These are phyloP conservation scores for Cutaneotrichosporon mucoides DNA, from an alignment of 1,284 basidiomycete species.

Conservation along the genomic window DNA sequence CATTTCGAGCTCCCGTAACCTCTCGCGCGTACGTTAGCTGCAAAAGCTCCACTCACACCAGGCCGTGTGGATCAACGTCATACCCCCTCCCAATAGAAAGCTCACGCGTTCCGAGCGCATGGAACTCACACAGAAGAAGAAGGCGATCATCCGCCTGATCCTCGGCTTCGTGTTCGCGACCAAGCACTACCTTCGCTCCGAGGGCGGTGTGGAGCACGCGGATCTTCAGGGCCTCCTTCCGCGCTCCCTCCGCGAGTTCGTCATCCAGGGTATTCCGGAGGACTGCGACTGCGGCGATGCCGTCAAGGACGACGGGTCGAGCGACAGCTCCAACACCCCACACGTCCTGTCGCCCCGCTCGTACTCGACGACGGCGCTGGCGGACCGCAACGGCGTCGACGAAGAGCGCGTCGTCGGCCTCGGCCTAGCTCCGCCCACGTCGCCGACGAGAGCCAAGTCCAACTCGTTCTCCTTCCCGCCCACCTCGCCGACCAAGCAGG, in stretches of 20 bases:
- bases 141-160: conserved; percentile 63
- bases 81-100: conserved; percentile 52
- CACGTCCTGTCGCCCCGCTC: conserved; percentile 11
- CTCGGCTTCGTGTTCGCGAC: conserved; percentile 49
- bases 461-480: neutral
- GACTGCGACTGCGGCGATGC: neutral
- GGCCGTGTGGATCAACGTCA: conserved; percentile 73
- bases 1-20: conserved; percentile 56
- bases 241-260: conserved; percentile 26
- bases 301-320: neutral
- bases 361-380: neutral
- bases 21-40: conserved; percentile 51
- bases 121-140: conserved; percentile 66
- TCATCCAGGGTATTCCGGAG: conserved; percentile 1
- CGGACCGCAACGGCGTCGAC: neutral
- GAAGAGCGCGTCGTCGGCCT: conserved; percentile 17
- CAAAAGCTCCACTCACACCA: conserved; percentile 10
- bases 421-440: neutral
- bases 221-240: conserved; percentile 42
- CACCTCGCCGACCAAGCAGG: neutral
- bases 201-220: conserved; percentile 44
- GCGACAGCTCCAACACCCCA: neutral
- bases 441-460: neutral
- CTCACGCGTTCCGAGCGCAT: conserved; percentile 26
- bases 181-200: conserved; percentile 45